Percentiles rank a stretch among this genome's conserved stretches.
phyloP scores from a whole-genome alignment of 1,284 basidiomycete species.

The Takashimella koratensis region DNA sequence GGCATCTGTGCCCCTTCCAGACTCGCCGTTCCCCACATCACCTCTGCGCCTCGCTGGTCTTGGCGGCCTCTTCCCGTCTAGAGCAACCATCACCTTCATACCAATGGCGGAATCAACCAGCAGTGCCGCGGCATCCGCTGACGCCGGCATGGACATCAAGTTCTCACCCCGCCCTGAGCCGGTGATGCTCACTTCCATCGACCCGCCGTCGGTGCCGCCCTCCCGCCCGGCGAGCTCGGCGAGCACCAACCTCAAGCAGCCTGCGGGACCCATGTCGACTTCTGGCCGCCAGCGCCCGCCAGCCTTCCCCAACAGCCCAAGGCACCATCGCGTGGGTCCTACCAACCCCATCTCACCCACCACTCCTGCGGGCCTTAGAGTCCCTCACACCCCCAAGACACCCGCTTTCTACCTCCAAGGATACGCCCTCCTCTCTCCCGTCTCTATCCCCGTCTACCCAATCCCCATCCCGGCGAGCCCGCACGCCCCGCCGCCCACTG shows the following conservation, averaged over 20 bases:
- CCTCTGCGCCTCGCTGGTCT: no score
- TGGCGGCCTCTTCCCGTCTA: no score
- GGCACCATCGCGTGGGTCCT: conserved; percentile 1
- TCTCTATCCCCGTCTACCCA: background rate
- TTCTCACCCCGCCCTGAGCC: background rate
- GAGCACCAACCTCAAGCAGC: background rate
- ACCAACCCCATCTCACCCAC: conserved; percentile 5
- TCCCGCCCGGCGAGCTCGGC: background rate
- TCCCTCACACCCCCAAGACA: conserved; percentile 11
- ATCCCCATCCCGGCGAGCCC: background rate
- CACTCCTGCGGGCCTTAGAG: conserved; percentile 14
- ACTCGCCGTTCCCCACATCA: background rate
- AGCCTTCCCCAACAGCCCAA: conserved; percentile 20
- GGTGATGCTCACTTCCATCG: background rate
- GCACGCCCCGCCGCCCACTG: background rate
- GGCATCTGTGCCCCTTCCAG: background rate
- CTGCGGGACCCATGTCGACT: conserved; percentile 20
- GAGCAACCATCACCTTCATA: no score
- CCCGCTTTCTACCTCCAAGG: conserved; percentile 12
- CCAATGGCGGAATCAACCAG: no score
- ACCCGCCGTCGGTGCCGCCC: background rate
- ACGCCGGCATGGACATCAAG: no score
- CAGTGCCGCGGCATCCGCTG: no score
- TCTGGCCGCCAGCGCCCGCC: conserved; percentile 16
- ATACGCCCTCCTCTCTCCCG: conserved; percentile 2